Conservation (phyloP, 2,329 filamentous ascomycete genomes). For the Curvularia eragrostidis region DNA sequence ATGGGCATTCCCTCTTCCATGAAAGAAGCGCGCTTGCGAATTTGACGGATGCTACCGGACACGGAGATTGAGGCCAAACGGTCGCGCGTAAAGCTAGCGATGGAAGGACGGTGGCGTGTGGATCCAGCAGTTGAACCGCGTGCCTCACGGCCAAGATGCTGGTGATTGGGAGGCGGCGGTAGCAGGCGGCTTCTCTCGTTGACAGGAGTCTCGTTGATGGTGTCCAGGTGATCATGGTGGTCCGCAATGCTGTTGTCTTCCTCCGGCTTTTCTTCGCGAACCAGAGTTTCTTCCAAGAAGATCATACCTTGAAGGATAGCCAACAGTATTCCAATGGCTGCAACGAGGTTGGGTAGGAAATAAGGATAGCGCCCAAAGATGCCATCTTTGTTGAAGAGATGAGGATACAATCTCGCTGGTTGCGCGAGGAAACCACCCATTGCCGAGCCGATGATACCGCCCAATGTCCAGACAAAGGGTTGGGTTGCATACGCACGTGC, state of each 20-base stretch:
- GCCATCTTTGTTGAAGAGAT: constrained; percentile 68
- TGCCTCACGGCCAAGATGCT: constrained; percentile 49
- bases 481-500: constrained; percentile 87
- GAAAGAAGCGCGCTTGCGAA: constrained; percentile 47
- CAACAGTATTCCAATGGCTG: constrained; percentile 74
- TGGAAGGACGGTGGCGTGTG: constrained; percentile 34
- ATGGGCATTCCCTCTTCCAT: constrained; percentile 47
- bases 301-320: constrained; percentile 82
- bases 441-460: constrained; percentile 83
- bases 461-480: constrained; percentile 92
- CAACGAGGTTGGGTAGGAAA: constrained; percentile 86
- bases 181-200: constrained; percentile 70
- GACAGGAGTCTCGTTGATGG: constrained; percentile 68
- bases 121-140: constrained; percentile 39
- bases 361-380: constrained; percentile 84
- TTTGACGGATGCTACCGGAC: constrained; percentile 40
- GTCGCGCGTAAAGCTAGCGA: constrained; percentile 33
- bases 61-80: constrained; percentile 41
- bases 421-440: constrained; percentile 88
- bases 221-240: constrained; percentile 67
- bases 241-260: constrained; percentile 43
- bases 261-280: constrained; percentile 42
- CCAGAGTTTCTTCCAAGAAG: constrained; percentile 77
- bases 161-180: constrained; percentile 53
- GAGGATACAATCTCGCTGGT: constrained; percentile 77